Evolutionary conservation across 345 rosid species (phyloP), one percentile per base, ranked within the genome.

Genomic region (Syzygium grande): DNA sequence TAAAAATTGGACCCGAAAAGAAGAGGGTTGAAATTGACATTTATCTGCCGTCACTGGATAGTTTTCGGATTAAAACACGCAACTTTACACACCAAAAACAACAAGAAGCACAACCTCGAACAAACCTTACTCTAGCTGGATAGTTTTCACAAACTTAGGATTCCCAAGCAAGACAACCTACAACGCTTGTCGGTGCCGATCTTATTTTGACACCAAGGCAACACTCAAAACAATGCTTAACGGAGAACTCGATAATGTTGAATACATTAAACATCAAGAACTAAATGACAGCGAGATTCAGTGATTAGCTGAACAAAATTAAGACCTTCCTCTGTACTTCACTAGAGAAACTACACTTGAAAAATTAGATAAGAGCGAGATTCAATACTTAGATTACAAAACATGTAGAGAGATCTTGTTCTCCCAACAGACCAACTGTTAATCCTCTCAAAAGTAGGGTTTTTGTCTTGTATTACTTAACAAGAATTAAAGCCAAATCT

Each of bases 31-130:
- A 15, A 63, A 29, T 63, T 63, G 77, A 63, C 41, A 7, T 63
- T 4, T 63, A 17, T 15, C 13, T 23, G 10, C 61, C 61, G 15
- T 63, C 77, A 2, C 77, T 63, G 15, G 41, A 29, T 4, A 63
- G 13, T 34, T 29, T 38, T 7, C 9, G 7, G 77, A 29, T 19
- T 21, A 29, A 29, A 29, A 63, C 77, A 15, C 7, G 77, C 34
- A n/a, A 27, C 29, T n/a, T n/a, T n/a, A 61, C 68, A 0, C 0
- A 14, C 34, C 8, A 61, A 59, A 59, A 12, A 58, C 29, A 59
- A 59, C 65, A 25, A 59, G 11, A 61, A 29, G 77, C 77, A 7
- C 34, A 63, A 63, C 77, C 77, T 63, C 41, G 15, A 15, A 65
- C 78, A 15, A 15, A 27, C 25, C 63, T 58, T 58, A 56, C n/a